These are phyloP conservation scores for Tieghemostelium lacteum DNA, from an alignment of 78 protist genomes.

Conservation along the genomic window DNA sequence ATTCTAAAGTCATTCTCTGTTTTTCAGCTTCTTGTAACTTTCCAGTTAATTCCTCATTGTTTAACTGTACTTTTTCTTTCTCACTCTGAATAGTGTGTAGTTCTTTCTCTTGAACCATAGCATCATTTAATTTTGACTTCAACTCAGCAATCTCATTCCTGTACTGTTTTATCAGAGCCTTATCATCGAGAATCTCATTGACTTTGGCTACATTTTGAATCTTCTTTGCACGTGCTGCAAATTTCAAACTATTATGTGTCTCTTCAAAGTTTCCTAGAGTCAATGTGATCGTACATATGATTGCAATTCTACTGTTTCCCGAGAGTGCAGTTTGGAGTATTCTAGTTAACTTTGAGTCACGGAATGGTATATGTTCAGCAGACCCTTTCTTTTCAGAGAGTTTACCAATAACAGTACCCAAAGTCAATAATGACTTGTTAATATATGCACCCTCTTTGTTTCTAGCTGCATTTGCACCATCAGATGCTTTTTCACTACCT, in stretches of 20 bases:
- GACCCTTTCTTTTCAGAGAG: conserved; percentile 68
- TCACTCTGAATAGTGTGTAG: neutral
- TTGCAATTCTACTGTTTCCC: conserved; percentile 84
- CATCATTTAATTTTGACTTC: conserved; percentile 45
- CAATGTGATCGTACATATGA: conserved; percentile 68
- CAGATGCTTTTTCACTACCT: conserved; percentile 88
- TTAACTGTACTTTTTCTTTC: conserved; percentile 27
- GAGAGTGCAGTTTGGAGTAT: conserved; percentile 85
- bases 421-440: conserved; percentile 88
- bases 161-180: conserved; percentile 58
- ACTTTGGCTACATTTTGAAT: conserved; percentile 84
- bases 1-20: conserved; percentile 31
- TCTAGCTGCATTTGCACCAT: conserved; percentile 62
- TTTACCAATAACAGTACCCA: conserved; percentile 89
- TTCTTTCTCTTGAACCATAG: neutral
- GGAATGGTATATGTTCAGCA: conserved; percentile 82
- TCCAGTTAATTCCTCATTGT: conserved; percentile 2
- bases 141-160: conserved; percentile 74
- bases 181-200: conserved; percentile 86
- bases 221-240: conserved; percentile 90
- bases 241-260: conserved; percentile 83
- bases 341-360: conserved; percentile 89
- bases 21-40: conserved; percentile 50
- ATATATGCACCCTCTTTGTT: conserved; percentile 92
- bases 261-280: conserved; percentile 63